These are phyloP conservation scores for Diplodia intermedia DNA, from an alignment of 2,329 filamentous ascomycete genomes.

Conservation along the genomic window DNA sequence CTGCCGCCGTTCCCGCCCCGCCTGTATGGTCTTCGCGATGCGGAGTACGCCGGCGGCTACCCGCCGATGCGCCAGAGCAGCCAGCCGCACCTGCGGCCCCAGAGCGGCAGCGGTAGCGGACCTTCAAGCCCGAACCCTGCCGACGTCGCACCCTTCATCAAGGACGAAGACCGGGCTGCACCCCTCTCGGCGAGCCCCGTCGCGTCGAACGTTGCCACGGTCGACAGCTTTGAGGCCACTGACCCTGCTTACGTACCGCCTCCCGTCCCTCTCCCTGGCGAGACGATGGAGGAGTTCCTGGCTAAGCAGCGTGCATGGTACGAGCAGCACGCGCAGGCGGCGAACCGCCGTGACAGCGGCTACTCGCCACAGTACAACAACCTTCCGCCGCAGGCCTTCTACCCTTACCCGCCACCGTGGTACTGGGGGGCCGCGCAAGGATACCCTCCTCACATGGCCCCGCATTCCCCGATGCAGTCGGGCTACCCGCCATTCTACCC, in stretches of 20 bases:
- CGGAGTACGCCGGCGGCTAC: background rate
- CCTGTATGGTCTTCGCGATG: slow-evolving; percentile 16
- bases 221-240: slow-evolving; percentile 8
- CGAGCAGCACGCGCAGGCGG: slow-evolving; percentile 16
- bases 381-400: slow-evolving; percentile 16
- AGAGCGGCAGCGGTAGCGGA: slow-evolving; percentile 1
- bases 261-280: slow-evolving; percentile 8
- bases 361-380: slow-evolving; percentile 22
- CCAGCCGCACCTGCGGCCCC: slow-evolving; percentile 15
- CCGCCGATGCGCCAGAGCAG: slow-evolving; percentile 7
- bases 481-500: slow-evolving; percentile 12
- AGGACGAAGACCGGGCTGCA: background rate
- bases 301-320: slow-evolving; percentile 21
- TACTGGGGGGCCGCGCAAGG: slow-evolving; percentile 11
- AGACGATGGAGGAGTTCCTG: slow-evolving; percentile 19
- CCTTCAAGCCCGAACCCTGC: slow-evolving; percentile 14
- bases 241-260: slow-evolving; percentile 14
- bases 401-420: slow-evolving; percentile 22
- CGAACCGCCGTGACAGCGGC: slow-evolving; percentile 22
- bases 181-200: background rate
- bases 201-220: slow-evolving; percentile 11
- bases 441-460: background rate
- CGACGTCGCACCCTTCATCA: background rate
- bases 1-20: slow-evolving; percentile 14
- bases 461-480: background rate